Base-by-base conservation (phyloP, 495 filamentous ascomycete genomes). In the Neurospora tetraspora region DNA sequence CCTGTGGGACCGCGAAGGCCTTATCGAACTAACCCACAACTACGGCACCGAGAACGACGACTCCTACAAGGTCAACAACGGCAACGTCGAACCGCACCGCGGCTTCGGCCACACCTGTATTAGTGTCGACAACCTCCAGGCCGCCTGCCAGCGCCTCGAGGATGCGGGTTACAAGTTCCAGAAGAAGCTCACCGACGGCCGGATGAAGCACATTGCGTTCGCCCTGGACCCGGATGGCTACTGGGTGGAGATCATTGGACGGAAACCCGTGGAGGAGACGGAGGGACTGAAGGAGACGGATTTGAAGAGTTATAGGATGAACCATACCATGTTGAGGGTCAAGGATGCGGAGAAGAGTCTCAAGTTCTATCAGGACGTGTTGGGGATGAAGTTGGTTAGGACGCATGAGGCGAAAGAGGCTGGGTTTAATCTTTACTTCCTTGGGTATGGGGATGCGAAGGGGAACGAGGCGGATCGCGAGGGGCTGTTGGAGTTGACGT, bases 11-110 rank as follows among this genome's bases (percentile, higher is more conserved):
- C 92, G 95, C 70, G 90, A 97, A 77, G 95, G 92, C 39, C 84
- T 97, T 27, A 88, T 99, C 75, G 96, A 99, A 80, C 89, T 99
- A 73, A 97, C 93, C 71, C 96, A 99, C 87, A 98, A 98, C 86
- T 92, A 97, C 81, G 96, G 96, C 77, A 98, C 94, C 18, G 96
- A 98, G 82, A 86, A 86, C 72, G 93, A 98, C 80, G 88, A 91
- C 23, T 85, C 89, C 78, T 98, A 92, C 86, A 91, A 89, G 78
- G 83, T 95, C 74, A 89, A 88, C 76, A 98, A 94, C 80, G 96
- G 96, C 71, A 99, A 99, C 84, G 89, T 86, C 23, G 93, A 97
- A 72, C 95, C 94, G 0, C 82, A 90, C 81, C 89, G 89, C 72
- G 94, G 96, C 11, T 99, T 98, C 80, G 95, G 96, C 23, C 96